A percentile compares a stretch with the other conserved stretches of the same genome.
These are phyloP conservation scores for Aleurites moluccanus DNA, from an alignment of 441 rosid species.

Conservation along the genomic window DNA sequence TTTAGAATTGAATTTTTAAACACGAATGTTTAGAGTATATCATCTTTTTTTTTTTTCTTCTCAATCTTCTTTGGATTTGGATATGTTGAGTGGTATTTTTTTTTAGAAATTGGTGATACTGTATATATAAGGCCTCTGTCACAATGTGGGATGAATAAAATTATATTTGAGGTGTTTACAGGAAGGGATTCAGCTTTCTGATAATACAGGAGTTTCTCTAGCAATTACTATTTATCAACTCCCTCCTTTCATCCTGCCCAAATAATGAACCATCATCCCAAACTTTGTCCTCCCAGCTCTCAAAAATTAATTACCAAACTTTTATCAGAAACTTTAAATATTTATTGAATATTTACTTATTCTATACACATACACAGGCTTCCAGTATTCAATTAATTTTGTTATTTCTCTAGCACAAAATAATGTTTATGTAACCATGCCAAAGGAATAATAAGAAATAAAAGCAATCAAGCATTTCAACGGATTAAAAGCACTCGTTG, in stretches of 20 bases:
- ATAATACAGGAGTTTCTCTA: neutral
- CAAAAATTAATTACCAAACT: neutral
- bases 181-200: too few relatives aligned
- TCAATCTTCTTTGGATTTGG: neutral
- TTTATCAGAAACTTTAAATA: too few relatives aligned
- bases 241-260: neutral
- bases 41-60: too few relatives aligned
- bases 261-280: too few relatives aligned
- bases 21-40: too few relatives aligned
- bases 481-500: too few relatives aligned
- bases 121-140: neutral
- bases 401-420: neutral
- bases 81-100: neutral
- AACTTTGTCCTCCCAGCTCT: neutral
- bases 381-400: neutral
- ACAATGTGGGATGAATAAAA: neutral
- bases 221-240: neutral
- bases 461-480: neutral
- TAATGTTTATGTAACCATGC: neutral
- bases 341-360: neutral
- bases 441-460: neutral
- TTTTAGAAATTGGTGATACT: neutral
- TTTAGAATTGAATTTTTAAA: too few relatives aligned
- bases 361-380: neutral
- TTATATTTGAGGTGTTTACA: neutral